phyloP scores from a whole-genome alignment of 306 rosid genomes.

The Abrus precatorius region DNA sequence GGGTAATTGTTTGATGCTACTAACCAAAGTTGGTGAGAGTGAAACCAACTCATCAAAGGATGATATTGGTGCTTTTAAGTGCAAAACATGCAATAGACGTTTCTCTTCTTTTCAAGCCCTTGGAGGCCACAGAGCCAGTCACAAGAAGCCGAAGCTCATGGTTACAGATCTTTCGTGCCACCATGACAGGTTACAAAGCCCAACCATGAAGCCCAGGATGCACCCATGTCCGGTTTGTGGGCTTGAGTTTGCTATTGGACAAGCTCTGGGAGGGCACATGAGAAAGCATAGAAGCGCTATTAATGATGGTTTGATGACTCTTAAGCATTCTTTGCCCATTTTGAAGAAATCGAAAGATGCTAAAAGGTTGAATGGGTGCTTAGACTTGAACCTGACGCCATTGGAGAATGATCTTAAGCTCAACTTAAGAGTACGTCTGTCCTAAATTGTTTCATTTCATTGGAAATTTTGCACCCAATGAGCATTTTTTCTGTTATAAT shows the following conservation, averaged over 20 bases:
- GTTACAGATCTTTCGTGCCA: slow-evolving; percentile 10
- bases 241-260: slow-evolving; percentile 72
- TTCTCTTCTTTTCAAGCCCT: slow-evolving; percentile 86
- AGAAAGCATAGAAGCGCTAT: slow-evolving; percentile 68
- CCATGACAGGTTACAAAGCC: background rate
- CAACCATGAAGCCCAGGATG: slow-evolving; percentile 55
- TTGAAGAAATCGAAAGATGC: slow-evolving; percentile 53
- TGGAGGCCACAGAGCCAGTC: slow-evolving; percentile 93
- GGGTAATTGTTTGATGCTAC: slow-evolving; percentile 63
- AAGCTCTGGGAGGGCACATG: slow-evolving; percentile 96
- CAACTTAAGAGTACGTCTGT: slow-evolving; percentile 51
- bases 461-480: background rate
- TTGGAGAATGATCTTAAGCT: slow-evolving; percentile 56
- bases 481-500: background rate
- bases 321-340: slow-evolving; percentile 29
- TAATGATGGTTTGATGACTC: background rate
- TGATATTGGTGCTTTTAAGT: slow-evolving; percentile 51
- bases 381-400: slow-evolving; percentile 67
- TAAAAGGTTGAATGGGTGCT: slow-evolving; percentile 48
- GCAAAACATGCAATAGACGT: slow-evolving; percentile 73
- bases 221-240: slow-evolving; percentile 86
- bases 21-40: slow-evolving; percentile 56
- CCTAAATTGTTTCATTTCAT: slow-evolving; percentile 38
- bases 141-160: slow-evolving; percentile 67
- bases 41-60: background rate